Evolutionary conservation across 495 filamentous ascomycete genomes (phyloP).

Genomic region (Xylaria nigripes): DNA sequence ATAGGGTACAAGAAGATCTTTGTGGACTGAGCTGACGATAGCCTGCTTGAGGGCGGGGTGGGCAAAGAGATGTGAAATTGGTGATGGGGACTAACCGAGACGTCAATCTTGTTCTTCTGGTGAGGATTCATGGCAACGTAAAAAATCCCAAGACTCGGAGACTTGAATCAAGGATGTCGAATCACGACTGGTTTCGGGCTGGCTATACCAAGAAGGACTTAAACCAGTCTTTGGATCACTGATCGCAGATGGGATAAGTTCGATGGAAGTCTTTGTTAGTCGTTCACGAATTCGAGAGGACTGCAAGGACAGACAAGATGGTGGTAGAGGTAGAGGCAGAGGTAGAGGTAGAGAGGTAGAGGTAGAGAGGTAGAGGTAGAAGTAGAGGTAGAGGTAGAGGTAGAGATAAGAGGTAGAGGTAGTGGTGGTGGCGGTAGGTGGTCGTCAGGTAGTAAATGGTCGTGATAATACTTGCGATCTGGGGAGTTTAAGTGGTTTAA

Average conservation of each 20-base stretch:
- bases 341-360: background rate
- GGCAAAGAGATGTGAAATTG: constrained; percentile 7
- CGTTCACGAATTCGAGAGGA: background rate
- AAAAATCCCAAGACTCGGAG: background rate
- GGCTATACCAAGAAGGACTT: background rate
- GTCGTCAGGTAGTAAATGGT: background rate
- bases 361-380: background rate
- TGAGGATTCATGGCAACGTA: constrained; percentile 73
- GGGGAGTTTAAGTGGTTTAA: constrained; percentile 3
- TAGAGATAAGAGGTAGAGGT: too few relatives aligned
- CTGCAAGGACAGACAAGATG: background rate
- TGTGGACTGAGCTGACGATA: too few relatives aligned
- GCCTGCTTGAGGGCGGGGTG: constrained; percentile 5
- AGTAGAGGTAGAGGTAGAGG: background rate
- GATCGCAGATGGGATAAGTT: background rate
- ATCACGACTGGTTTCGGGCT: background rate
- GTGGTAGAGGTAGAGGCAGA: background rate
- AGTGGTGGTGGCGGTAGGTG: background rate
- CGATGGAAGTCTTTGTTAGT: background rate
- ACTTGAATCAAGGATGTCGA: background rate
- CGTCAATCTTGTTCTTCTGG: constrained; percentile 93
- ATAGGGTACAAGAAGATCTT: too few relatives aligned
- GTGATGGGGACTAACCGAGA: constrained; percentile 59
- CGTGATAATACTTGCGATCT: background rate
- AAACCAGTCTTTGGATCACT: background rate